A percentile compares a stretch with the other conserved stretches of the same genome.
These are phyloP conservation scores for Hanseniaspora hatyaiensis DNA, from an alignment of 805 yeast genomes.

Conservation along the genomic window DNA sequence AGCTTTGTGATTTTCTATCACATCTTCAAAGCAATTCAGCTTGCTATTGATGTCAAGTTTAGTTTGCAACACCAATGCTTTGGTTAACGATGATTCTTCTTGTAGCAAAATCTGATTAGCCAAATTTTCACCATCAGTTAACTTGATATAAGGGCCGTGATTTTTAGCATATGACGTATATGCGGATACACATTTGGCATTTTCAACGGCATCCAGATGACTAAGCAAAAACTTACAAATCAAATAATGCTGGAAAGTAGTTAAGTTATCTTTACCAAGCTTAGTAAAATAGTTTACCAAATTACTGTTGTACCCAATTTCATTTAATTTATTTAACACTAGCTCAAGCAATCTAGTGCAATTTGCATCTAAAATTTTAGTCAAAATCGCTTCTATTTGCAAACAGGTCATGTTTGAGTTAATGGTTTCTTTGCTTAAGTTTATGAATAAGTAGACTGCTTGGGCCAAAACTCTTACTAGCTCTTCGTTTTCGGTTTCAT, in stretches of 20 bases:
- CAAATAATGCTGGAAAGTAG: neutral
- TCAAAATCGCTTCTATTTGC: no score
- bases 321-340: constrained; percentile 16
- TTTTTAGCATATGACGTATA: neutral
- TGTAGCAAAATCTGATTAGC: constrained; percentile 8
- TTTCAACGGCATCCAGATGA: neutral
- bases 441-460: constrained; percentile 22
- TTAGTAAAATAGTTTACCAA: neutral
- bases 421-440: no score
- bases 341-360: constrained; percentile 18
- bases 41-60: neutral
- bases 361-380: no score
- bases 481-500: constrained; percentile 30
- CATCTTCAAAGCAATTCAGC: neutral
- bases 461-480: constrained; percentile 21
- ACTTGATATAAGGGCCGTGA: neutral
- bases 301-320: neutral
- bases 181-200: neutral
- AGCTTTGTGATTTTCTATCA: neutral
- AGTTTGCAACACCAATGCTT: neutral
- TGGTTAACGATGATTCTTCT: neutral
- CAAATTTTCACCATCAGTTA: neutral
- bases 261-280: neutral
- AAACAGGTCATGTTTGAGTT: no score
- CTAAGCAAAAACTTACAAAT: neutral